Percentiles rank a stretch among this genome's conserved stretches.
Conservation (phyloP, 2,329 filamentous ascomycete genomes). For the Fusarium virguliforme region DNA sequence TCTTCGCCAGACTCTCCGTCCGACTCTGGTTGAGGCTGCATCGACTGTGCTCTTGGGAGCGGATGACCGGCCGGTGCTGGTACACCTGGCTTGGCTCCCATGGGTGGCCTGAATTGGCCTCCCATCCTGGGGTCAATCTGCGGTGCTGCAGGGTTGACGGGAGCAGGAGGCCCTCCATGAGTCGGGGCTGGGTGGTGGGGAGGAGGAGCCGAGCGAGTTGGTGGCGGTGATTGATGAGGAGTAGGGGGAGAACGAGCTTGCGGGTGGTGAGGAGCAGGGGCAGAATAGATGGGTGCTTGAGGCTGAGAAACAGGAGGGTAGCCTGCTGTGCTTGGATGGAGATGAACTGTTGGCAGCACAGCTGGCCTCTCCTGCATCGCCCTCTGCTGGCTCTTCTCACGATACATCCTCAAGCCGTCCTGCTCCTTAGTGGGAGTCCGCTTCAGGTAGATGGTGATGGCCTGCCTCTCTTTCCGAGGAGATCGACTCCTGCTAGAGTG, state of each 20-base stretch:
- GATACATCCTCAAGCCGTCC: constrained; percentile 51
- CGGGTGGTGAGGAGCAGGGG: not conserved
- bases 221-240: not conserved
- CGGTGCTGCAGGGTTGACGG: constrained; percentile 1
- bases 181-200: not conserved
- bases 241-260: not conserved
- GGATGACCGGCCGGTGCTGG: constrained; percentile 13
- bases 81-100: constrained; percentile 1
- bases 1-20: constrained; percentile 5
- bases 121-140: constrained; percentile 18
- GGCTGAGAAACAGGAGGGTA: constrained; percentile 21
- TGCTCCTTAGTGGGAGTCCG: constrained; percentile 56
- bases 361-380: constrained; percentile 17
- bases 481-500: constrained; percentile 45
- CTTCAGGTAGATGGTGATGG: constrained; percentile 65
- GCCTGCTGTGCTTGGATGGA: constrained; percentile 1
- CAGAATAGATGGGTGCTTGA: not conserved
- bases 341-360: constrained; percentile 14
- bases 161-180: not conserved
- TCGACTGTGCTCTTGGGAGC: constrained; percentile 11
- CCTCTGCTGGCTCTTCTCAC: constrained; percentile 40
- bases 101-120: constrained; percentile 5
- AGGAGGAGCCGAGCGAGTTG: not conserved
- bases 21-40: not conserved
- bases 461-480: constrained; percentile 57